Evolutionary conservation across 2,329 filamentous ascomycete genomes (phyloP).

Genomic region (Phyllosticta capitalensis): DNA sequence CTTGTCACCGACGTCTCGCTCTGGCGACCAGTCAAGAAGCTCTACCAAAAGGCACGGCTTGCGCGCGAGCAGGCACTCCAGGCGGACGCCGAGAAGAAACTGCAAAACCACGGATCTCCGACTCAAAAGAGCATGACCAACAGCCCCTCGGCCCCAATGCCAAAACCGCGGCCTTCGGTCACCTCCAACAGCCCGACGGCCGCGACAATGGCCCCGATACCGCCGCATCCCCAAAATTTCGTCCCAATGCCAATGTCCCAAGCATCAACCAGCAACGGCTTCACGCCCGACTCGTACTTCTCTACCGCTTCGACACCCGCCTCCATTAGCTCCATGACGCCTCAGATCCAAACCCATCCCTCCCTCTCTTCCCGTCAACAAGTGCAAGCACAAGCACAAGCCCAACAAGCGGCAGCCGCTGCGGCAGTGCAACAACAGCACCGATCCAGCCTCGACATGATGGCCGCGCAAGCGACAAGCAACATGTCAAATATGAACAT

Average conservation of each 20-base stretch:
- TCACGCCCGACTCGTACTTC: neutral
- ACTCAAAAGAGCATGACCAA: neutral
- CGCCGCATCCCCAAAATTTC: neutral
- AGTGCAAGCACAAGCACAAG: neutral
- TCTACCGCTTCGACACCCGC: neutral
- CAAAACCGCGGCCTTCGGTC: neutral
- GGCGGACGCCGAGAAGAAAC: neutral
- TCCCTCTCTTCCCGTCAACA: neutral
- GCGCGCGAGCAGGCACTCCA: neutral
- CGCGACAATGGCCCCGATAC: neutral
- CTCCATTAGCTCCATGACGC: neutral
- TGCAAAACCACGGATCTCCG: neutral
- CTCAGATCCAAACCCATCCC: neutral
- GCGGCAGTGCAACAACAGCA: neutral
- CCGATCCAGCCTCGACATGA: neutral
- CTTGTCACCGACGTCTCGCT: slow-evolving; percentile 8
- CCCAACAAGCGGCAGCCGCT: neutral
- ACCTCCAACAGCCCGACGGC: neutral
- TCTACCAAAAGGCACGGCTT: slow-evolving; percentile 3
- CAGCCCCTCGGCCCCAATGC: neutral
- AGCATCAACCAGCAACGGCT: neutral
- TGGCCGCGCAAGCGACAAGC: neutral
- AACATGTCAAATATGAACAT: slow-evolving; percentile 3
- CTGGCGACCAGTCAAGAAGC: slow-evolving; percentile 9
- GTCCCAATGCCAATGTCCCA: neutral